These are phyloP conservation scores for Vaccinium corymbosum DNA, from an alignment of 148 eudicot species.

Conservation along the genomic window DNA sequence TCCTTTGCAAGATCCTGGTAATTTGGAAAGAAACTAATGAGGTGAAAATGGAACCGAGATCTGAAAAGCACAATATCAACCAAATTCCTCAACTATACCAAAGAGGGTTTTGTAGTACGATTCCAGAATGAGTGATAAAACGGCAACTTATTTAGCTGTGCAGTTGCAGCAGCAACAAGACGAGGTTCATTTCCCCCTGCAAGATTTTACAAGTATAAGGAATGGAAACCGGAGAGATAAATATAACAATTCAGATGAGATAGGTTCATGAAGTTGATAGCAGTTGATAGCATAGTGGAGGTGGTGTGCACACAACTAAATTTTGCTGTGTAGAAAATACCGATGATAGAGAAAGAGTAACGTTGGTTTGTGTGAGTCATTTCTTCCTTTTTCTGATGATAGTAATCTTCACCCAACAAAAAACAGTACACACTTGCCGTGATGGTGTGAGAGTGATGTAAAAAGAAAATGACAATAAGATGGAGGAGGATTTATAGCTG, in stretches of 20 bases:
- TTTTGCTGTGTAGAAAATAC: too few relatives aligned
- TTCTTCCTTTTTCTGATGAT: too few relatives aligned
- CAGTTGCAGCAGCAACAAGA: conserved; percentile 80
- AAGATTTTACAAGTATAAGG: conserved; percentile 17
- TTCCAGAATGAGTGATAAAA: conserved; percentile 98
- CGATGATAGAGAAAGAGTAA: too few relatives aligned
- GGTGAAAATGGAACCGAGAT: not conserved
- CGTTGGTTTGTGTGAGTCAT: too few relatives aligned
- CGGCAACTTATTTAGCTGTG: conserved; percentile 77
- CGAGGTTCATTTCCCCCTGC: conserved; percentile 94
- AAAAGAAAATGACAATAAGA: too few relatives aligned
- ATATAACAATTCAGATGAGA: not conserved
- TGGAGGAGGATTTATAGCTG: too few relatives aligned
- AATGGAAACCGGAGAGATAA: not conserved
- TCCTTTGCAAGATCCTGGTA: conserved; percentile 89
- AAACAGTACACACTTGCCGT: too few relatives aligned
- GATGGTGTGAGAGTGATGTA: too few relatives aligned
- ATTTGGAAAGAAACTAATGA: not conserved
- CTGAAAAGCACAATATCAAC: not conserved
- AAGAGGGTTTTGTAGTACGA: conserved; percentile 85
- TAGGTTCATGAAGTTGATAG: not conserved
- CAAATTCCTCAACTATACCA: conserved; percentile 41
- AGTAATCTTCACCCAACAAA: too few relatives aligned
- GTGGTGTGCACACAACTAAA: not conserved
- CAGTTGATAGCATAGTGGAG: not conserved